Conservation (phyloP, 139 green algal genomes). For the Pleodorina starrii region DNA sequence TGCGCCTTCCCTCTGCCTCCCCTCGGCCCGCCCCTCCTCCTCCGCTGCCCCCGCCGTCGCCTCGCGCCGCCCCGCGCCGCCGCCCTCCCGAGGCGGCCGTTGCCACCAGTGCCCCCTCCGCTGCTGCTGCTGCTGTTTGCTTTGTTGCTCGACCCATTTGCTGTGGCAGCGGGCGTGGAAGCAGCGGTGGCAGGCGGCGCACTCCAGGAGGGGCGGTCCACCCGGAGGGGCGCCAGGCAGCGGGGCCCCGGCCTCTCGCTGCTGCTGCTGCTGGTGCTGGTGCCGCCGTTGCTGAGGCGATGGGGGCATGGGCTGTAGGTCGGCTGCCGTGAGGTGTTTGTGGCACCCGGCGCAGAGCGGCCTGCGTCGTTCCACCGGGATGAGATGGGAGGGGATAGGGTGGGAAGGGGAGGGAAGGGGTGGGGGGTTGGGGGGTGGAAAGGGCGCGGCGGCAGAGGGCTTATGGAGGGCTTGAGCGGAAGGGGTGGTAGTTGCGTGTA, state of each 20-base stretch:
- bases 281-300: not conserved
- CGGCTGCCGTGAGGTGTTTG: not conserved
- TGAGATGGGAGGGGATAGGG: not conserved
- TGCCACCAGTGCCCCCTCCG: not conserved
- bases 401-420: not conserved
- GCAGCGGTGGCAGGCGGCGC: conserved; percentile 27
- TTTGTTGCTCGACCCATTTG: not conserved
- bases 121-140: not conserved
- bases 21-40: not conserved
- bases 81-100: too few species aligned
- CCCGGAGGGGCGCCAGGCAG: not conserved
- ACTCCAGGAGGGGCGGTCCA: not conserved
- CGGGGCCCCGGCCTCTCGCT: not conserved
- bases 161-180: conserved; percentile 29
- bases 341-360: conserved; percentile 18
- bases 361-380: too few species aligned
- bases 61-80: too few species aligned
- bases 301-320: not conserved
- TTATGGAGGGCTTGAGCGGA: too few species aligned
- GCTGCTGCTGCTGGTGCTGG: not conserved
- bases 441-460: too few species aligned
- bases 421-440: not conserved
- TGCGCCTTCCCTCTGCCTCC: not conserved
- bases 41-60: too few species aligned
- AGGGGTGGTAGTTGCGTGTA: not conserved